A percentile compares a stretch with the other conserved stretches of the same genome.
These are phyloP conservation scores for Jatropha curcas DNA, from an alignment of 345 rosid species.

Conservation along the genomic window DNA sequence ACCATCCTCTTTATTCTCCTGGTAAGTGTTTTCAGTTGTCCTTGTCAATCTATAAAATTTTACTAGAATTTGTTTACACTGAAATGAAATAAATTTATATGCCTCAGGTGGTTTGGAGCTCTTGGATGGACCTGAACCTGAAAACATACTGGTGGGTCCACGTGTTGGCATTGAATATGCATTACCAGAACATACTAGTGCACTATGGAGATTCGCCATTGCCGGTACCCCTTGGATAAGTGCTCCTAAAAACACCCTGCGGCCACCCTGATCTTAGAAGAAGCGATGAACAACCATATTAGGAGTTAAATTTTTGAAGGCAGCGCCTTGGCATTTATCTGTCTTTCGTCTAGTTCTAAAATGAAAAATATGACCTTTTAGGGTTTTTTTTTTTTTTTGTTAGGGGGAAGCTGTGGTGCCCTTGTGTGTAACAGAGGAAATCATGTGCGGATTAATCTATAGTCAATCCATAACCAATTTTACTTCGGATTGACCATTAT, in stretches of 20 bases:
- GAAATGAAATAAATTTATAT: neutral
- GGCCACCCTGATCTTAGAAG: constrained; percentile 35
- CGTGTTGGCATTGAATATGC: constrained; percentile 95
- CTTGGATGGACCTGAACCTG: constrained; percentile 78
- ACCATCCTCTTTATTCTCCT: constrained; percentile 73
- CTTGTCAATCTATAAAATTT: neutral
- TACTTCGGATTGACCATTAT: too few relatives aligned
- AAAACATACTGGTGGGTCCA: constrained; percentile 68
- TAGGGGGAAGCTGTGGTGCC: too few relatives aligned
- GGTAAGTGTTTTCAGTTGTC: constrained; percentile 46
- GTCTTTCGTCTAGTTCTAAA: too few relatives aligned
- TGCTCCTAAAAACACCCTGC: constrained; percentile 86
- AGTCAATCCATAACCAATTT: too few relatives aligned
- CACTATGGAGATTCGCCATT: constrained; percentile 91
- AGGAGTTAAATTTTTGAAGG: too few relatives aligned
- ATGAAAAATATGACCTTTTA: too few relatives aligned
- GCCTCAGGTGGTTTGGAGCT: constrained; percentile 80
- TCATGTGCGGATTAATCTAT: too few relatives aligned
- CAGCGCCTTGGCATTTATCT: too few relatives aligned
- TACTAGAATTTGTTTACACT: constrained; percentile 5
- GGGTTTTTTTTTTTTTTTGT: too few relatives aligned
- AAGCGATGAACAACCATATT: neutral
- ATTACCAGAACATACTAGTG: constrained; percentile 67
- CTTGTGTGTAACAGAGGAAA: too few relatives aligned
- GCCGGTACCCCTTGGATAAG: constrained; percentile 86